Conservation (phyloP, 305 asterid genomes). For the Coffea humblotiana region DNA sequence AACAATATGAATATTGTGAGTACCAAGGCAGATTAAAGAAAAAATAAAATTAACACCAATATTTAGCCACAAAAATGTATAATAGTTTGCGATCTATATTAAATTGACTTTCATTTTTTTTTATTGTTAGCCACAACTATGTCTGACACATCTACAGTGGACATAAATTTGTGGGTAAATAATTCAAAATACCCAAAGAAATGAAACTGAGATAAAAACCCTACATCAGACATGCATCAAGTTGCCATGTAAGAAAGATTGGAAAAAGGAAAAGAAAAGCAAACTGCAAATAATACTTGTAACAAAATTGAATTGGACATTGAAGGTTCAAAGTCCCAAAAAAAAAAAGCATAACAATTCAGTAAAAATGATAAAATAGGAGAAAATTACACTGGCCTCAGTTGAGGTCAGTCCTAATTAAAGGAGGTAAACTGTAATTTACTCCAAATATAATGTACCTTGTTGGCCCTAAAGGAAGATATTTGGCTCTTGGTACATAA, state of each 20-base stretch:
- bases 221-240: background rate
- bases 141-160: background rate
- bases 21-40: background rate
- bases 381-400: background rate
- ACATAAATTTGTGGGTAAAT: background rate
- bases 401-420: background rate
- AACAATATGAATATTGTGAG: conserved; percentile 26
- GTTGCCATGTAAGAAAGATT: background rate
- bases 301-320: background rate
- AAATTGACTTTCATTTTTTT: background rate
- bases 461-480: conserved; percentile 98
- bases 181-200: background rate
- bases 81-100: background rate
- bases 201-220: background rate
- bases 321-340: background rate
- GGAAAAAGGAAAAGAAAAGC: background rate
- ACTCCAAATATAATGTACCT: conserved; percentile 49
- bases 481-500: conserved; percentile 91
- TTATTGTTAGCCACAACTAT: background rate
- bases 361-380: background rate
- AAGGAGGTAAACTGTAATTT: background rate
- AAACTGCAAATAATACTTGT: background rate
- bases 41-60: background rate
- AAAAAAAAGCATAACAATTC: background rate
- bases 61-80: too few species aligned